Base-by-base conservation (phyloP, 2,329 filamentous ascomycete species). In the Blastomyces gilchristii region DNA sequence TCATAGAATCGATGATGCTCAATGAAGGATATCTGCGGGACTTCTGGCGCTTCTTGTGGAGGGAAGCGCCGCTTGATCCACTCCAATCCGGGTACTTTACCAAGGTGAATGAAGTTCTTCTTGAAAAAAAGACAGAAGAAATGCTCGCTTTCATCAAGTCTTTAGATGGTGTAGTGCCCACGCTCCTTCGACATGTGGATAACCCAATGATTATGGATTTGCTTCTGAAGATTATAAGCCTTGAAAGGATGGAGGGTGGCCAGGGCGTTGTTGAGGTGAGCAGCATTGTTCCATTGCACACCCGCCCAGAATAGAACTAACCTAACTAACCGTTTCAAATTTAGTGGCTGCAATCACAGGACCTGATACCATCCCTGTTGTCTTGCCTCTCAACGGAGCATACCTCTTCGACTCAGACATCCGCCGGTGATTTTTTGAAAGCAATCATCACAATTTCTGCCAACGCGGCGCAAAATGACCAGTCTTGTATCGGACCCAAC, bases 171-270 rank as follows among this genome's bases (percentile, higher is more conserved):
- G 89, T 94, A 50, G 85, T 99, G 28, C 82, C 89, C 14, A 87
- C 91, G 67, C 88, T 99, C 79, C 82, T 99, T 63, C 88, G 89
- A 70, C 94, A 99, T 74, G 91, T 99, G 43, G 94, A 99, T 74
- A 96, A 91, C 69, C 93, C 94, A 0, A 96, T 97, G 88, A 87
- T 99, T 49, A 99, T 99, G 94, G 94, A 99, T 74, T 80, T 99
- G 25, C 78, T 99, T 60, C 82, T 99, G 67, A 97, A 97, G 77
- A 97, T 97, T 64, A 96, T 99, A 71, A 96, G 91, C 69, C 81
- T 99, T 64, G 94, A 99, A 75, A 93, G 95, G 71, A 89, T 87
- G 43, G 93, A 97, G 68, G 90, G 88, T 59, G 93, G 92, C 4
- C 88, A 92, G 72, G 94, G 93, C 61, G 91, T 96, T 70, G 91